Conservation (phyloP, 202 grass and related monocot genomes). For the Miscanthus sacchariflorus region DNA sequence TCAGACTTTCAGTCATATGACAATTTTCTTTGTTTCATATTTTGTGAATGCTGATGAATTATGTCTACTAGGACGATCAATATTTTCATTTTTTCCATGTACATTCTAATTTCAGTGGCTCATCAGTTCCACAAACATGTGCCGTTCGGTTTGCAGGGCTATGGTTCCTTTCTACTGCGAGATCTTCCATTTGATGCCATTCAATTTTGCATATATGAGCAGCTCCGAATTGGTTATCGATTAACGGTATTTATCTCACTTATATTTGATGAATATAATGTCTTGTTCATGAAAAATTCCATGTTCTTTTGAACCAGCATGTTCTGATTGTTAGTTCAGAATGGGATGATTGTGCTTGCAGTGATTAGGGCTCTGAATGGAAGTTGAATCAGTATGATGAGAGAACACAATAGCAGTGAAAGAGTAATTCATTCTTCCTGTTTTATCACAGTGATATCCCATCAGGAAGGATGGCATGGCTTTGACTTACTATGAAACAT, state of each 20-base stretch:
- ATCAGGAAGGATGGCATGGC: not conserved
- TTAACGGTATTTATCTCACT: conserved; percentile 41
- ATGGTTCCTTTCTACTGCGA: conserved; percentile 87
- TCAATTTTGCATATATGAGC: conserved; percentile 97
- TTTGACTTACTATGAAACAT: not conserved
- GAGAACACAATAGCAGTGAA: not conserved
- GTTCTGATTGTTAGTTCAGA: not conserved
- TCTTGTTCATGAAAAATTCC: not conserved
- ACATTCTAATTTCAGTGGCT: conserved; percentile 13
- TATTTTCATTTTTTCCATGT: not conserved
- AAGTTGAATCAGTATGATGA: not conserved
- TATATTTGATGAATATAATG: not conserved
- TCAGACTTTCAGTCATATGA: conserved; percentile 8
- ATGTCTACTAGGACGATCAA: not conserved
- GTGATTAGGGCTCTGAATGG: not conserved
- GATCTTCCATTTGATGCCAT: conserved; percentile 95
- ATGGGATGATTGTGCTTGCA: not conserved
- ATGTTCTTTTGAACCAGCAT: not conserved
- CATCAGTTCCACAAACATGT: not conserved
- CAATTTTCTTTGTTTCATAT: not conserved
- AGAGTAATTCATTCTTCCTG: not conserved
- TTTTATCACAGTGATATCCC: not conserved
- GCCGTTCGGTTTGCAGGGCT: conserved; percentile 64
- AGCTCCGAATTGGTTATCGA: conserved; percentile 92
- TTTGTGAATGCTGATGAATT: conserved; percentile 10